Evolutionary conservation across 2,329 filamentous ascomycete species (phyloP), one percentile per base, ranked within the genome.

Genomic region (Aspergillus clavatus): DNA sequence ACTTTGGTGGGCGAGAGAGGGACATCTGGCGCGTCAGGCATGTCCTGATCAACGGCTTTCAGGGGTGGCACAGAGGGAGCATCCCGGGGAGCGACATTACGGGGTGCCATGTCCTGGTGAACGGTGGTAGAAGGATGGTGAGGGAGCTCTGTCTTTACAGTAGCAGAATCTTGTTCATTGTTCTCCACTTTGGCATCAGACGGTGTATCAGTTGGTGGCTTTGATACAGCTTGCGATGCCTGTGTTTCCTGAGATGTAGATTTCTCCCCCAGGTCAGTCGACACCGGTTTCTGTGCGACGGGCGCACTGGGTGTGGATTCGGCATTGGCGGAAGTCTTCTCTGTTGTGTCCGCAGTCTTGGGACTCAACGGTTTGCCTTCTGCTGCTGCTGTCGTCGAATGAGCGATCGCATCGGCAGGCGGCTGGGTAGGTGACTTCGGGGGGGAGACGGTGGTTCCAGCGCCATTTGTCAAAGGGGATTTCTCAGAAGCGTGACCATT

Each of bases 1-100:
- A 85, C 62, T 68, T 90, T 91, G 3, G 65, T 63, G 3, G 71
- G 69, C 1, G 72, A 71, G 3, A 68, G 59, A 0, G 77, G 73
- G 3, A 70, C 75, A 53, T 78, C 76, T 0, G 77, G 72, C 1
- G 71, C 77, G 51, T 82, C 79, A n/a, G 65, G 61, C 78, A 81
- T 81, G 31, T 72, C 65, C 8, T 76, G 67, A 46, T 81, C 78
- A 29, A 51, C 49, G 11, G 51, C 47, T 19, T 60, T 54, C 12
- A 57, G 37, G 18, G 57, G 46, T 23, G 58, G 52, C 12, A 55
- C 45, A n/a, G 53, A 33, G 23, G 52, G 36, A 5, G 45, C 45
- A 45, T 48, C 46, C 6, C 54, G 45, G 16, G 57, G 46, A 35
- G 48, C 48, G 26, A 54, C 51, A 18, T 57, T 48, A 31, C 46